Conservation (phyloP, 1,139 yeast genomes). For the Candida pseudoviswanathii region DNA sequence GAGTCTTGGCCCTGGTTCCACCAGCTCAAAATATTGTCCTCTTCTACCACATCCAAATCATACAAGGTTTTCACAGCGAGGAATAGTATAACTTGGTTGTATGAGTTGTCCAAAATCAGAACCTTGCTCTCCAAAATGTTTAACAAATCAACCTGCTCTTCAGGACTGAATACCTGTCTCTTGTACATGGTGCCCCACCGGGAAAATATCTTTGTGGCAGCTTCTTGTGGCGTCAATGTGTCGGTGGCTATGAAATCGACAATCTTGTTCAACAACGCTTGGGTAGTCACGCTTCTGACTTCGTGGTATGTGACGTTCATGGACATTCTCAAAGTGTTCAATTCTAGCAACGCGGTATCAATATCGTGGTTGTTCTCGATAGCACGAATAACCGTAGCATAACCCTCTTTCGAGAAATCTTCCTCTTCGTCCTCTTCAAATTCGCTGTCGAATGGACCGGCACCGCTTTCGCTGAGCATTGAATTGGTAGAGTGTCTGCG, state of each 20-base stretch:
- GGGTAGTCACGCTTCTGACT: constrained; percentile 79
- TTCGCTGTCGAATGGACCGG: constrained; percentile 26
- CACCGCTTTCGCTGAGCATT: constrained; percentile 39
- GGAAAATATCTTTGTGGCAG: constrained; percentile 70
- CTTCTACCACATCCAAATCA: constrained; percentile 79
- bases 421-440: constrained; percentile 83
- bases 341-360: constrained; percentile 89
- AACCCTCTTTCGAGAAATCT: constrained; percentile 83
- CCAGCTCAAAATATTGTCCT: constrained; percentile 80
- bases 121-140: constrained; percentile 56
- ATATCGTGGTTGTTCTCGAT: constrained; percentile 88
- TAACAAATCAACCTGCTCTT: constrained; percentile 77
- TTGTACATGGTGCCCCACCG: constrained; percentile 81
- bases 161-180: constrained; percentile 79
- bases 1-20: constrained; percentile 59
- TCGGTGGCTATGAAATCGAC: constrained; percentile 73
- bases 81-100: constrained; percentile 57
- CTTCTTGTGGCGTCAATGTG: constrained; percentile 73
- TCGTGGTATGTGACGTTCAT: constrained; percentile 95
- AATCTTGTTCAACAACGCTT: constrained; percentile 69
- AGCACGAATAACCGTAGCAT: constrained; percentile 92
- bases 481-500: constrained; percentile 44
- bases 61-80: constrained; percentile 70
- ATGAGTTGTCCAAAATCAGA: constrained; percentile 27
- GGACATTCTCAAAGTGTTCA: constrained; percentile 94